These are phyloP conservation scores for Ceratobasidium sp. DNA, from an alignment of 1,284 basidiomycete genomes.

Conservation along the genomic window DNA sequence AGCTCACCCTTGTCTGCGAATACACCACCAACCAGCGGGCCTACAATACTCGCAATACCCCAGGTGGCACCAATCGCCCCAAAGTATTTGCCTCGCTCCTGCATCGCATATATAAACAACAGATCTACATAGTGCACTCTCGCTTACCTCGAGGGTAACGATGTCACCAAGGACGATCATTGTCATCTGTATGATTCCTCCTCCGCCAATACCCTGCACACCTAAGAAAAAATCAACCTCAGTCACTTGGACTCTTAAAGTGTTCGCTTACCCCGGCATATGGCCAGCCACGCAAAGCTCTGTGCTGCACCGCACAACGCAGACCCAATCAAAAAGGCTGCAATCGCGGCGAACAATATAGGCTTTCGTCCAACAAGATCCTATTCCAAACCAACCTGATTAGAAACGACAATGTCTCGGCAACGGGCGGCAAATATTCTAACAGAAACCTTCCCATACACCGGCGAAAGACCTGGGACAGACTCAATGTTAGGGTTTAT, in stretches of 20 bases:
- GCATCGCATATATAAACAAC: conserved; percentile 42
- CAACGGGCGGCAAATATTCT: conserved; percentile 4
- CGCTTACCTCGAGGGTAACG: conserved; percentile 65
- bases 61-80: conserved; percentile 81
- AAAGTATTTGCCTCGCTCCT: conserved; percentile 77
- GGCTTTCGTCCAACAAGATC: conserved; percentile 72
- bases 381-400: conserved; percentile 28
- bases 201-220: conserved; percentile 85
- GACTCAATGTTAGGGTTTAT: not conserved
- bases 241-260: not conserved
- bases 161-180: conserved; percentile 85
- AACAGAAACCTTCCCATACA: conserved; percentile 79
- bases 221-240: conserved; percentile 50
- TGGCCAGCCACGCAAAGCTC: conserved; percentile 76
- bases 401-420: not conserved
- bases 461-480: conserved; percentile 66
- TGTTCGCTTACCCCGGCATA: conserved; percentile 64
- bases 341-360: conserved; percentile 73
- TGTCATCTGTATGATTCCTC: conserved; percentile 71
- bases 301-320: conserved; percentile 86
- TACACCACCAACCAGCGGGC: conserved; percentile 62
- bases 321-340: conserved; percentile 80
- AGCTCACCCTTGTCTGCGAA: conserved; percentile 54
- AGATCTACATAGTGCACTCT: conserved; percentile 7
- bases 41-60: conserved; percentile 78